A percentile compares a stretch with the other conserved stretches of the same genome.
These are phyloP conservation scores for Microstegium vimineum DNA, from an alignment of 176 grass and related monocot species.

Conservation along the genomic window DNA sequence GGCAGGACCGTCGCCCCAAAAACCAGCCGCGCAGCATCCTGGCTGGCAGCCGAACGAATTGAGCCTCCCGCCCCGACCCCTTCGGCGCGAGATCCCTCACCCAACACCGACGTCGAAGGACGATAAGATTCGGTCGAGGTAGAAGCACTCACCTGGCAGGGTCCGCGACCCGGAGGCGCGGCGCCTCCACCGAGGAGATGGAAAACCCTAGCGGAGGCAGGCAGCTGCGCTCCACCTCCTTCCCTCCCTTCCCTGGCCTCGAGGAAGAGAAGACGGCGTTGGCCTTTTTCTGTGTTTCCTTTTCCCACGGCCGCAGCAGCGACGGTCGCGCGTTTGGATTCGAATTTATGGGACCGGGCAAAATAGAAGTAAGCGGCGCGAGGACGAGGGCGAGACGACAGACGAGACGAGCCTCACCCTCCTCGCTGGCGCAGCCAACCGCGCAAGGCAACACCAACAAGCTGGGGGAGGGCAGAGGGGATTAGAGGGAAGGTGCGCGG, in stretches of 20 bases:
- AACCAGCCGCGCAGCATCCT: background rate
- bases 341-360: slow-evolving; percentile 20
- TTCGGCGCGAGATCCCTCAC: background rate
- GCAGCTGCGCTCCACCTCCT: background rate
- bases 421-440: background rate
- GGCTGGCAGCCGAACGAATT: background rate
- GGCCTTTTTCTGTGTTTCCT: background rate
- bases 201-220: slow-evolving; percentile 39
- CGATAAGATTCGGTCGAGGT: background rate
- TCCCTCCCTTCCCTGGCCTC: background rate
- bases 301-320: background rate
- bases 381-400: background rate
- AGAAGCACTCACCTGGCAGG: background rate
- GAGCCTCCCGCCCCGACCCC: background rate
- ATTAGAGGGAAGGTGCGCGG: slow-evolving; percentile 9
- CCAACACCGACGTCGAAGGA: background rate
- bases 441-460: background rate
- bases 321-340: slow-evolving; percentile 27
- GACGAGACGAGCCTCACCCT: background rate
- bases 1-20: background rate
- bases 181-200: slow-evolving; percentile 1
- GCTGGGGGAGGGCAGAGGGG: background rate
- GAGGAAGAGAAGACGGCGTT: slow-evolving; percentile 21
- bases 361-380: slow-evolving; percentile 41
- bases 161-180: background rate